Conservation (phyloP, 2,329 filamentous ascomycete genomes). For the Botrytis hyacinthi region DNA sequence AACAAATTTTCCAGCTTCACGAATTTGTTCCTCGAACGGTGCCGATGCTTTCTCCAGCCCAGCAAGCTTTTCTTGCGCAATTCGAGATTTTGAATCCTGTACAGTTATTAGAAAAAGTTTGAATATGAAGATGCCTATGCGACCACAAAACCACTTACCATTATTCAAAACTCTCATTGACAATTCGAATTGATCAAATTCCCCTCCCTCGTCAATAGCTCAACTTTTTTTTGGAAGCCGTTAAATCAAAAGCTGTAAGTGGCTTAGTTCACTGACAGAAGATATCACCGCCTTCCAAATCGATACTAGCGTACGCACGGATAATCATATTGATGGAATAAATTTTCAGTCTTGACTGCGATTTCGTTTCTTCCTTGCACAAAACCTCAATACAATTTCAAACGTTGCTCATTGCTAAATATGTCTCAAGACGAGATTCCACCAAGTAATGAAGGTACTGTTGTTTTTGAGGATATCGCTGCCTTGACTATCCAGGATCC, state of each 20-base stretch:
- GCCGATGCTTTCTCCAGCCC: slow-evolving; percentile 38
- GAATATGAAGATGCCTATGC: background rate
- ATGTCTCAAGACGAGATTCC: slow-evolving; percentile 17
- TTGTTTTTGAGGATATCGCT: background rate
- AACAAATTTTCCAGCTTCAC: slow-evolving; percentile 38
- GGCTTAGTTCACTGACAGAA: background rate
- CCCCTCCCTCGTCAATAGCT: slow-evolving; percentile 9
- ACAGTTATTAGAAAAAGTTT: background rate
- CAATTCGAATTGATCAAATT: background rate
- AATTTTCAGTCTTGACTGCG: background rate
- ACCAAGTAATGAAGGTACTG: slow-evolving; percentile 5
- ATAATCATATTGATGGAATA: background rate
- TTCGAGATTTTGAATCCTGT: slow-evolving; percentile 36
- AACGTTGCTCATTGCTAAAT: background rate
- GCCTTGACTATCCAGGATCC: slow-evolving; percentile 28
- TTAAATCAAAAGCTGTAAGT: background rate
- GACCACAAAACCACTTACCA: background rate
- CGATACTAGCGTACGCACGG: background rate
- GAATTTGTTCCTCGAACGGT: slow-evolving; percentile 39
- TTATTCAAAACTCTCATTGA: slow-evolving; percentile 1
- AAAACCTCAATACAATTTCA: background rate
- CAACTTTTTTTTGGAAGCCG: slow-evolving; percentile 14
- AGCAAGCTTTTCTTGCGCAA: slow-evolving; percentile 37
- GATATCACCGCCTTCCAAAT: background rate
- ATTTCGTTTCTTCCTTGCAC: background rate